Base-by-base conservation (phyloP, 1,139 yeast species). In the Yamadazyma spencermartinsiae region DNA sequence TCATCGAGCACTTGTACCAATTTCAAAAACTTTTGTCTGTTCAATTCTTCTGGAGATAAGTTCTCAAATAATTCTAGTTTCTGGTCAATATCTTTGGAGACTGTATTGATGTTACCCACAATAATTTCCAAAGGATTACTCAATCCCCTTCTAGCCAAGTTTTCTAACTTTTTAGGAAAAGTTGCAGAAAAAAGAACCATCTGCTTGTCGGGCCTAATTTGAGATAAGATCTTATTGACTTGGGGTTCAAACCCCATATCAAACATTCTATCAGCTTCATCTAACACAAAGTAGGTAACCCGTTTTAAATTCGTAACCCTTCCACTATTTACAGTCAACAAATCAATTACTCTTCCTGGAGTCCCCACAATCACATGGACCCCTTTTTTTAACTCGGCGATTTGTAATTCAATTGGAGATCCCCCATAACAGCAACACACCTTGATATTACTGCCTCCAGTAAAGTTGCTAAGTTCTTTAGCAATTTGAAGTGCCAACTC, bases 161-260 rank as follows among this genome's bases (percentile, higher is more conserved):
- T 61, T 53, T 87, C 95, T 75, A 92, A 76, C 46, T 84, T 84
- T 14, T 72, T 68, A 0, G 98, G 97, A 50, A 92, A 89, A 0
- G 99, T 94, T 0, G 98, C 98, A 9, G 96, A 87, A 56, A 92
- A 92, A 26, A 94, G 61, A 4, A 90, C 94, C n/a, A 95, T 86
- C 56, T 92, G 98, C 39, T 85, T 70, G 55, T 90, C 96, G 0
- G 95, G 95, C 37, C 98, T 72, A 2, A 88, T 75, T 33, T 86
- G 86, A 21, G 78, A 72, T 53, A 89, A 72, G 20, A 94, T 84
- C 53, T 88, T 87, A 52, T 79, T 81, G 3, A 94, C 90, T 56
- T 94, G 99, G 0, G 98, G 98, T 54, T 89, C 98, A 63, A 94
- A 94, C 1, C 99, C 99, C 78, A 92, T 72, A 61, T 92, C 99